Conservation (phyloP, 768 basidiomycete species). For the Termitomyces sp. region DNA sequence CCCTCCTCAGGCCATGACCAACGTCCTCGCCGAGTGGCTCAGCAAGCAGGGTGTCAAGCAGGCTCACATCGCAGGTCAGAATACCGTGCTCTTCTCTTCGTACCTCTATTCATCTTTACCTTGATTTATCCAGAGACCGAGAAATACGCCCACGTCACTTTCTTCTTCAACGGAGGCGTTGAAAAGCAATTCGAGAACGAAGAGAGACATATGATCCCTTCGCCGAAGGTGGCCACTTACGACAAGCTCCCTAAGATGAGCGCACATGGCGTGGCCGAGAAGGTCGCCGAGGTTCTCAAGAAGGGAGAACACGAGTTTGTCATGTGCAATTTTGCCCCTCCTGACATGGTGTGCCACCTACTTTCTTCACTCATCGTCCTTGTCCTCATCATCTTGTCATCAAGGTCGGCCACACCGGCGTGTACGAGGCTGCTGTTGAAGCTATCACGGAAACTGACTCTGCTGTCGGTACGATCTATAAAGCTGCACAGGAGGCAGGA, state of each 20-base stretch:
- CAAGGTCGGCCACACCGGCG: conserved; percentile 88
- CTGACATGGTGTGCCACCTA: conserved; percentile 73
- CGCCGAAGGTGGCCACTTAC: conserved; percentile 93
- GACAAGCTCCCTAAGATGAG: conserved; percentile 91
- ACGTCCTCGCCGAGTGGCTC: conserved; percentile 93
- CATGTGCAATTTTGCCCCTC: conserved; percentile 98
- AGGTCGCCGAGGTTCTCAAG: conserved; percentile 84
- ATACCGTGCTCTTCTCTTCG: background rate
- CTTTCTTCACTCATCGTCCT: background rate
- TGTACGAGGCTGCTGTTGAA: conserved; percentile 86
- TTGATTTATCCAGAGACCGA: conserved; percentile 66
- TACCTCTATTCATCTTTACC: background rate
- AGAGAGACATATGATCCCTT: conserved; percentile 84
- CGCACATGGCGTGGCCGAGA: conserved; percentile 83
- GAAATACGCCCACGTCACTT: conserved; percentile 96
- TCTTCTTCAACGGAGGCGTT: conserved; percentile 97
- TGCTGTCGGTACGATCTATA: conserved; percentile 84
- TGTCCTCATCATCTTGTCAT: background rate
- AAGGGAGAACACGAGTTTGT: conserved; percentile 76
- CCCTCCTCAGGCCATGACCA: conserved; percentile 92
- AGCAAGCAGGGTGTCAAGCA: conserved; percentile 77
- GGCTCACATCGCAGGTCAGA: conserved; percentile 79
- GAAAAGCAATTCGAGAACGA: conserved; percentile 88
- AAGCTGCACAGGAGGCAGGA: conserved; percentile 80
- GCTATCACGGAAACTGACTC: conserved; percentile 87